A percentile compares a stretch with the other conserved stretches of the same genome.
These are phyloP conservation scores for Verticillium albo-atrum DNA, from an alignment of 2,329 filamentous ascomycete species.

Conservation along the genomic window DNA sequence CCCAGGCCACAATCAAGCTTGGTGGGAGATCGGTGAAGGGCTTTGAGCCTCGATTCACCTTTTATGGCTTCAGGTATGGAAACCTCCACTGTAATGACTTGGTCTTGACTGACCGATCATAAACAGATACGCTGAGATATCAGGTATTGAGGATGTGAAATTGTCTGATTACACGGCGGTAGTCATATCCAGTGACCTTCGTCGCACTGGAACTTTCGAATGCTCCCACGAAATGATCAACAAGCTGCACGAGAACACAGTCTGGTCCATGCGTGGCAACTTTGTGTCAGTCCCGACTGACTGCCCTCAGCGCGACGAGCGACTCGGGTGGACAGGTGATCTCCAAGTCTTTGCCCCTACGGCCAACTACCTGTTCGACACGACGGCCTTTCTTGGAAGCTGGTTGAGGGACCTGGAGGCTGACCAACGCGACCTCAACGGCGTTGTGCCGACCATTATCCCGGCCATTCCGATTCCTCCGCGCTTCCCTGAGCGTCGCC, in stretches of 20 bases:
- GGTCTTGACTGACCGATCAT: not conserved
- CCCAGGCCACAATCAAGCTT: constrained; percentile 32
- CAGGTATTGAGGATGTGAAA: constrained; percentile 23
- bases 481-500: constrained; percentile 6
- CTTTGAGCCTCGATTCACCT: constrained; percentile 45
- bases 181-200: not conserved
- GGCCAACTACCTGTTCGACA: not conserved
- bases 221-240: constrained; percentile 1
- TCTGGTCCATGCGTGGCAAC: constrained; percentile 1
- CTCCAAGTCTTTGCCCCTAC: not conserved
- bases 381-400: not conserved
- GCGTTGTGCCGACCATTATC: constrained; percentile 23
- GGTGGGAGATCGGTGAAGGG: constrained; percentile 15
- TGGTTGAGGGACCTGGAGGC: constrained; percentile 2
- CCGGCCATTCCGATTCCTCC: constrained; percentile 4
- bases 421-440: constrained; percentile 19
- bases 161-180: constrained; percentile 18
- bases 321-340: not conserved
- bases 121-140: constrained; percentile 18
- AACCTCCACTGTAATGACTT: constrained; percentile 22
- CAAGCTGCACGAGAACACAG: not conserved
- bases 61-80: constrained; percentile 44
- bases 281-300: not conserved
- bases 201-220: not conserved
- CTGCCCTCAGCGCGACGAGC: not conserved